Percentiles rank a stretch among this genome's conserved stretches.
Evolutionary conservation across 345 rosid genomes (phyloP).

Genomic region (Rubroshorea leprosula): DNA sequence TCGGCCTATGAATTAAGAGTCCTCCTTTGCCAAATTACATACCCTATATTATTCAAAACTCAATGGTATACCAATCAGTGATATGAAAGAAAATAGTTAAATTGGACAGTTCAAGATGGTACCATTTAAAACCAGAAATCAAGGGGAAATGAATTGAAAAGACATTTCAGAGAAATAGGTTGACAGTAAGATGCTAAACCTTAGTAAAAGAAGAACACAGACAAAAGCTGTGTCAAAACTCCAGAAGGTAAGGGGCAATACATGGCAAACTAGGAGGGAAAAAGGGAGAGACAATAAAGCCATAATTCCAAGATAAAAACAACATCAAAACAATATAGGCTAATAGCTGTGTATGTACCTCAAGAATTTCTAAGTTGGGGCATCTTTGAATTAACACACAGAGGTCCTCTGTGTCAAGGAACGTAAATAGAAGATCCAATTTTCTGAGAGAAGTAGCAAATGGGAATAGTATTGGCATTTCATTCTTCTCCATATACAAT

Average conservation of each 20-base stretch:
- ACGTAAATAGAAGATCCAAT: constrained; percentile 82
- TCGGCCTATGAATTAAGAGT: constrained; percentile 7
- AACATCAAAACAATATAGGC: constrained; percentile 4
- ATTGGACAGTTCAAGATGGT: neutral
- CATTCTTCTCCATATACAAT: constrained; percentile 62
- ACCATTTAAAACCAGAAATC: neutral
- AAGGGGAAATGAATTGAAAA: neutral
- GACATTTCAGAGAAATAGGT: neutral
- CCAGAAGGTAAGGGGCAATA: too few relatives aligned
- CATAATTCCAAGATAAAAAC: neutral
- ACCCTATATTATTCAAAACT: neutral
- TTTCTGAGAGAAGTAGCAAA: constrained; percentile 63
- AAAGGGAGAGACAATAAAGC: neutral
- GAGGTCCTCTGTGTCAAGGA: constrained; percentile 79
- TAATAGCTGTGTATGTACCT: constrained; percentile 42
- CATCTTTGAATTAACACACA: constrained; percentile 72
- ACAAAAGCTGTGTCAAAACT: too few relatives aligned
- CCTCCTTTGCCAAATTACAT: neutral
- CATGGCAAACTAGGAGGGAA: neutral
- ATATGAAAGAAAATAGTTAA: neutral
- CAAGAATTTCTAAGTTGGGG: constrained; percentile 86
- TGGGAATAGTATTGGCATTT: constrained; percentile 75
- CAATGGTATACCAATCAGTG: neutral
- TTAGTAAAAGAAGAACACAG: neutral
- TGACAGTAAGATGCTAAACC: neutral